A percentile compares a stretch with the other conserved stretches of the same genome.
Evolutionary conservation across 805 yeast genomes (phyloP).

Genomic region (Cyberlindnera sargentensis): DNA sequence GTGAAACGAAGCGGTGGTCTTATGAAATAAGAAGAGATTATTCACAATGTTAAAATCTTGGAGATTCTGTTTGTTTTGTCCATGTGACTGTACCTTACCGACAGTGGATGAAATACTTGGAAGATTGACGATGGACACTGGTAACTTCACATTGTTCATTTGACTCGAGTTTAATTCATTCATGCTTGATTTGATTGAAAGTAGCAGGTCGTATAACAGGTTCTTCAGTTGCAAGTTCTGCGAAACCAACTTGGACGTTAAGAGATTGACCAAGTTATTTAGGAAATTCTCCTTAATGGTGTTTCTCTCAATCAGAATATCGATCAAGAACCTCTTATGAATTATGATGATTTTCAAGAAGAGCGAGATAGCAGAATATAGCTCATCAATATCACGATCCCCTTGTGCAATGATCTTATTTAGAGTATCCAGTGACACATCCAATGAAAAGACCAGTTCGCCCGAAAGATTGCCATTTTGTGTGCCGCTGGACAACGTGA

Average conservation of each 20-base stretch:
- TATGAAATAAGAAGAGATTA: conserved; percentile 24
- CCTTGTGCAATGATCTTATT: conserved; percentile 17
- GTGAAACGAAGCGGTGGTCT: conserved; percentile 22
- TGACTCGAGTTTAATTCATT: conserved; percentile 23
- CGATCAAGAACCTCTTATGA: conserved; percentile 45
- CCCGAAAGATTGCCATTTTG: conserved; percentile 21
- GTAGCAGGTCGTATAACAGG: conserved; percentile 50
- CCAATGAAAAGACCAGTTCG: conserved; percentile 34
- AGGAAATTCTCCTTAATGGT: conserved; percentile 39
- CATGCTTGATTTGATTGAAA: conserved; percentile 39
- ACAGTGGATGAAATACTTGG: conserved; percentile 17
- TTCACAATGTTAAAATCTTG: conserved; percentile 14
- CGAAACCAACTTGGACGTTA: conserved; percentile 37
- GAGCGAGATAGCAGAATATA: conserved; percentile 33
- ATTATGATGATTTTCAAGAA: conserved; percentile 50
- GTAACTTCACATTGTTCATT: conserved; percentile 20
- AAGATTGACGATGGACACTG: conserved; percentile 20
- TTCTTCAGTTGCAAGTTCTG: conserved; percentile 45
- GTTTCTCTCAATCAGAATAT: conserved; percentile 36
- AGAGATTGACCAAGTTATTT: conserved; percentile 38
- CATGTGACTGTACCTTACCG: neutral
- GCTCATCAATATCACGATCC: conserved; percentile 7
- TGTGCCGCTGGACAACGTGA: conserved; percentile 14
- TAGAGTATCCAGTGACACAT: conserved; percentile 32
- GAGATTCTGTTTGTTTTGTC: conserved; percentile 10